Base-by-base conservation (phyloP, 2,329 filamentous ascomycete species). In the Parastagonospora nodorum region DNA sequence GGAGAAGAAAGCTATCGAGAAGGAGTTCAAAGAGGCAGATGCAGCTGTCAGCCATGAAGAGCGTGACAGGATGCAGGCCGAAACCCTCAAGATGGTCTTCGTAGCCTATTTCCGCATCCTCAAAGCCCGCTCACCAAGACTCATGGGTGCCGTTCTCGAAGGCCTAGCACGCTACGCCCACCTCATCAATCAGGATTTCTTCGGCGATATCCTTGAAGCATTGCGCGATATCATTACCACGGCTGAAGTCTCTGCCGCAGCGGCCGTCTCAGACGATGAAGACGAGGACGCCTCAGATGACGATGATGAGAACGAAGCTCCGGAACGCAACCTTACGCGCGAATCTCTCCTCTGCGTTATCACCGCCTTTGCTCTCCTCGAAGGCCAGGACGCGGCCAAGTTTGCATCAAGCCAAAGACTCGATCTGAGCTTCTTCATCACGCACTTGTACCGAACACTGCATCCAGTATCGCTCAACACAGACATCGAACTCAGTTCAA, bases 181-280 rank as follows among this genome's bases (percentile, higher is more conserved):
- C 71, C 82, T 99, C 52, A 99, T 99, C 81, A 99, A 99, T 77
- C 92, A 99, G 69, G 91, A 99, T 71, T 97, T 99, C 79, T 99
- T 99, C 66, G 94, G 93, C 27, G 94, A 99, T 69, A 82, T 99
- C 28, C 84, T 99, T 9, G 94, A 97, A 75, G 93, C 92, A 0
- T 80, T 99, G 33, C 95, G 96, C 73, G 94, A 99, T 58, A 83
- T 99, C 38, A 93, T 97, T 64, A 84, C 85, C 4, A 85, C 92
- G 60, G 88, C 89, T 45, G 74, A 79, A 50, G 68, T 76, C n/a
- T 70, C 65, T 12, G 79, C 81, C 0, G 80, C 79, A 3, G 72
- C 76, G 33, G 69, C 73, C n/a, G 73, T 73, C 11, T 65, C 77
- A 2, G 74, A 76, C 8, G 72, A 77, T 9, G 71, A 76, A 27